These are phyloP conservation scores for Gryganskiella cystojenkinii DNA, from an alignment of 192 early-diverging fungal species.

Conservation along the genomic window DNA sequence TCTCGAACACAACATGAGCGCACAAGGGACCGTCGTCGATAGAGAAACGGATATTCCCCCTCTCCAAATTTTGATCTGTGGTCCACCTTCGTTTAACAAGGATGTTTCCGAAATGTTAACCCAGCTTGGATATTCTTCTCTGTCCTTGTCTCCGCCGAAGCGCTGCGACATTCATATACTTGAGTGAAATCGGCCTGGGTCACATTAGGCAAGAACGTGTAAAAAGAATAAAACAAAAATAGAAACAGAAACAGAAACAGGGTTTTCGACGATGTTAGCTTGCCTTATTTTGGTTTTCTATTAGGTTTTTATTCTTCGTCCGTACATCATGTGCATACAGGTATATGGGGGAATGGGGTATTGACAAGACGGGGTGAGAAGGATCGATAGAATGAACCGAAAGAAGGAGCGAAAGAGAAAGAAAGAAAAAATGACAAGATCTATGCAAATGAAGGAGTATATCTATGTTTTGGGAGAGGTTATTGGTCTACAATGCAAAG, in stretches of 20 bases:
- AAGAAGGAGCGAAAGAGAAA: too few species aligned
- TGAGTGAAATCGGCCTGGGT: neutral
- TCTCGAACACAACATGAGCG: neutral
- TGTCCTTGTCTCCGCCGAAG: neutral
- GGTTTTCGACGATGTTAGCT: conserved; percentile 6
- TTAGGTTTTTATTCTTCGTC: too few species aligned
- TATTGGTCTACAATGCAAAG: neutral
- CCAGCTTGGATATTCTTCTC: conserved; percentile 8
- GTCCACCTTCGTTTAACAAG: conserved; percentile 31
- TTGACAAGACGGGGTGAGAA: too few species aligned
- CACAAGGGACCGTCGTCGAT: neutral
- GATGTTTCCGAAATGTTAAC: conserved; percentile 33
- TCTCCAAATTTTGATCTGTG: conserved; percentile 34
- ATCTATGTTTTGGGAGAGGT: too few species aligned
- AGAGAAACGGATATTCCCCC: neutral
- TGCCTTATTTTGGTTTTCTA: too few species aligned
- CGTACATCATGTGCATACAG: too few species aligned
- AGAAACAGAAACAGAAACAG: neutral
- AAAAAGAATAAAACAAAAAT: neutral
- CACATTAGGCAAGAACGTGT: neutral
- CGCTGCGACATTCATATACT: conserved; percentile 29
- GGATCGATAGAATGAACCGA: too few species aligned
- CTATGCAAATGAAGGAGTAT: too few species aligned
- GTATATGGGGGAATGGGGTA: too few species aligned
- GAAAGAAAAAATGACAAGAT: too few species aligned